phyloP scores from a whole-genome alignment of 352 stramenopile species.

The Phytophthora constricta region DNA sequence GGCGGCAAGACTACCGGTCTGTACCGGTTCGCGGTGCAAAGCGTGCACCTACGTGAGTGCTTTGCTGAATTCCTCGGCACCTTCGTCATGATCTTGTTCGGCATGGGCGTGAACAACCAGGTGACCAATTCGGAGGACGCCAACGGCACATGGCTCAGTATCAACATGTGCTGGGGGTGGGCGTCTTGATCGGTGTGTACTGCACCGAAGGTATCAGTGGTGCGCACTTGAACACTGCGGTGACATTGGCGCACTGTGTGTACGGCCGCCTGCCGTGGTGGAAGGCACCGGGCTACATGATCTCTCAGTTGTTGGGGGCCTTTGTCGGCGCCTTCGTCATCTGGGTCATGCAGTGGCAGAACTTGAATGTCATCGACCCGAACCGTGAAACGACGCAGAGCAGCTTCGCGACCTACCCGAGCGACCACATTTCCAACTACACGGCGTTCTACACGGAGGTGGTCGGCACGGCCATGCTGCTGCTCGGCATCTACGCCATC shows the following conservation, averaged over 20 bases:
- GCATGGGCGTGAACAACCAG: slow-evolving; percentile 66
- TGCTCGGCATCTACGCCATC: slow-evolving; percentile 51
- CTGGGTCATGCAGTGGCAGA: slow-evolving; percentile 52
- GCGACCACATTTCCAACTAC: slow-evolving; percentile 27
- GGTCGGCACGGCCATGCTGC: slow-evolving; percentile 46
- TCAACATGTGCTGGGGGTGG: slow-evolving; percentile 62
- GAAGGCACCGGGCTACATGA: slow-evolving; percentile 51
- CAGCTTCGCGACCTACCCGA: slow-evolving; percentile 52
- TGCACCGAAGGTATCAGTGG: slow-evolving; percentile 47
- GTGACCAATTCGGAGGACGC: slow-evolving; percentile 46
- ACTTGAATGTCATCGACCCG: slow-evolving; percentile 51
- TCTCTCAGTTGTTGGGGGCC: slow-evolving; percentile 45
- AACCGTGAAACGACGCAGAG: slow-evolving; percentile 37
- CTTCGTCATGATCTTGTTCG: slow-evolving; percentile 56
- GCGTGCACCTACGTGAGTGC: slow-evolving; percentile 45
- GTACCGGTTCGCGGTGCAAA: slow-evolving; percentile 30
- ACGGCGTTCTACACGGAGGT: slow-evolving; percentile 54
- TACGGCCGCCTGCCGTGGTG: slow-evolving; percentile 46
- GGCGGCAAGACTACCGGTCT: background rate
- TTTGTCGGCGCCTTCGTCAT: slow-evolving; percentile 46
- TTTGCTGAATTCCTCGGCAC: slow-evolving; percentile 56
- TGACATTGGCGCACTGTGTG: slow-evolving; percentile 49
- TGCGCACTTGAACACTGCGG: slow-evolving; percentile 58
- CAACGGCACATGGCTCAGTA: slow-evolving; percentile 65
- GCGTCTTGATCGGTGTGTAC: slow-evolving; percentile 57